These are phyloP conservation scores for Phoma sp. DNA, from an alignment of 2,329 filamentous ascomycete genomes.

Conservation along the genomic window DNA sequence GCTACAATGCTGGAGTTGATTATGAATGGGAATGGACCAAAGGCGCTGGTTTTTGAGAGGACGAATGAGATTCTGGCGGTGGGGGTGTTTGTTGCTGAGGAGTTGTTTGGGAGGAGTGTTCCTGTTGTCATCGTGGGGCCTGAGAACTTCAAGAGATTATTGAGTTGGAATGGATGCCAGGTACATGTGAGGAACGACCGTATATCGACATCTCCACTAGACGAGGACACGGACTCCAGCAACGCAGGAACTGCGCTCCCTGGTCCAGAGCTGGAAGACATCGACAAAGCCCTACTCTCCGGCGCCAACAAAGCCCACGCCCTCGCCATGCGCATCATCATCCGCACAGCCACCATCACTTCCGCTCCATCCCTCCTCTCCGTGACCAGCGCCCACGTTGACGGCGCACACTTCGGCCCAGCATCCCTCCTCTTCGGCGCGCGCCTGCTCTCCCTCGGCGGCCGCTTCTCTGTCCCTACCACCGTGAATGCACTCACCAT, in stretches of 20 bases:
- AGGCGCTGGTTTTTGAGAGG: constrained; percentile 51
- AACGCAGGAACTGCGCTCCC: no score
- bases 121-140: constrained; percentile 46
- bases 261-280: background rate
- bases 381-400: constrained; percentile 52
- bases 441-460: constrained; percentile 43
- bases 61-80: constrained; percentile 54
- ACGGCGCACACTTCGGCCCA: constrained; percentile 53
- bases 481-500: constrained; percentile 54
- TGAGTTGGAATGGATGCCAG: constrained; percentile 17
- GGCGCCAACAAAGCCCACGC: constrained; percentile 35
- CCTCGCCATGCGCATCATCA: constrained; percentile 49
- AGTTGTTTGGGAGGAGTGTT: constrained; percentile 50
- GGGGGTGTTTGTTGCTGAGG: constrained; percentile 53
- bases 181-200: background rate
- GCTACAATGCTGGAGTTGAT: constrained; percentile 54
- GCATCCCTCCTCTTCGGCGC: constrained; percentile 48
- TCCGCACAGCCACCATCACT: constrained; percentile 47
- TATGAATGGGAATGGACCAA: constrained; percentile 48
- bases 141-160: constrained; percentile 18
- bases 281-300: background rate
- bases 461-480: constrained; percentile 48
- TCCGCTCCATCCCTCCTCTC: constrained; percentile 37
- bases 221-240: background rate
- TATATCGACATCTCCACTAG: background rate